A percentile compares a stretch with the other conserved stretches of the same genome.
phyloP scores from a whole-genome alignment of 2,329 filamentous ascomycete genomes.

The Fusarium sp. region DNA sequence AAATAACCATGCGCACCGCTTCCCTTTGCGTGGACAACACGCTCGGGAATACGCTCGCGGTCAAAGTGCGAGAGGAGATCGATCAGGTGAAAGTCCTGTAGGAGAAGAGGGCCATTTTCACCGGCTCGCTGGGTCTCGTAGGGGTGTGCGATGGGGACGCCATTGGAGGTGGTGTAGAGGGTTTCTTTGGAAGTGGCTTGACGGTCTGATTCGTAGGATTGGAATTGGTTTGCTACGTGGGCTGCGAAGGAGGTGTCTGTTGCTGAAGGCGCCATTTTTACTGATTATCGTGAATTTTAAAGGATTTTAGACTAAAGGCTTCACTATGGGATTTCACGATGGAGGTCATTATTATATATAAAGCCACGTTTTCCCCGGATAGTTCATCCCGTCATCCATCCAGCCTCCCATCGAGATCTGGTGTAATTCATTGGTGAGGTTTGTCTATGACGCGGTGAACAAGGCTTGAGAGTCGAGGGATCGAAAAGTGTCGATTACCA shows the following conservation, averaged over 20 bases:
- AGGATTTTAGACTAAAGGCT: accelerated
- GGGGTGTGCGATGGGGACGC: slow-evolving; percentile 65
- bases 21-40: slow-evolving; percentile 70
- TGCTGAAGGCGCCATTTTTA: slow-evolving; percentile 40
- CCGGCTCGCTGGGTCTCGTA: slow-evolving; percentile 67
- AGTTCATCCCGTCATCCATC: slow-evolving; percentile 13
- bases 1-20: slow-evolving; percentile 65
- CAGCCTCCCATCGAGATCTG: background rate
- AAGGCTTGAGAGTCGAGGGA: background rate
- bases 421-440: background rate
- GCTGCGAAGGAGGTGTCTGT: slow-evolving; percentile 51
- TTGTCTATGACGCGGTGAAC: slow-evolving; percentile 33
- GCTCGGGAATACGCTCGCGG: slow-evolving; percentile 70
- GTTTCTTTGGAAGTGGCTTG: slow-evolving; percentile 51
- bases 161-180: slow-evolving; percentile 67
- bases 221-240: slow-evolving; percentile 51
- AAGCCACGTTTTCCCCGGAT: background rate
- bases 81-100: slow-evolving; percentile 70
- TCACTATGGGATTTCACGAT: background rate
- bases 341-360: background rate
- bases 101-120: slow-evolving; percentile 67
- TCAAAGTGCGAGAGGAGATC: slow-evolving; percentile 70
- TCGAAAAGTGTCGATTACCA: slow-evolving; percentile 12
- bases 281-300: background rate
- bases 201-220: slow-evolving; percentile 54